These are phyloP conservation scores for Lepidium campestre DNA, from an alignment of 441 rosid species.

Conservation along the genomic window DNA sequence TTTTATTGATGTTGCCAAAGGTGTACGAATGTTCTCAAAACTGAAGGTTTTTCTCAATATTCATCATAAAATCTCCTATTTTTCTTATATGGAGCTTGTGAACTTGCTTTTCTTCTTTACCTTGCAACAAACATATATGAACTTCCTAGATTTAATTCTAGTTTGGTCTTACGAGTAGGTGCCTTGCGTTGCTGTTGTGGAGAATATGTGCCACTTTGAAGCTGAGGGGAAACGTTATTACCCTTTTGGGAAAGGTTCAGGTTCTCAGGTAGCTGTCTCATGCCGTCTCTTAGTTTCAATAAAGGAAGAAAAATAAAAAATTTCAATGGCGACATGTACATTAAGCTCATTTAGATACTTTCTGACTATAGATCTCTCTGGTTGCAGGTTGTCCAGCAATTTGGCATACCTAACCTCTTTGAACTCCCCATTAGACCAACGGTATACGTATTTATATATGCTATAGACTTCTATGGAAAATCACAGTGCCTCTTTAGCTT, in stretches of 20 bases:
- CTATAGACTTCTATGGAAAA: background rate
- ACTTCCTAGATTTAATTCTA: conserved; percentile 2
- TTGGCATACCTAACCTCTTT: conserved; percentile 94
- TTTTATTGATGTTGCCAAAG: conserved; percentile 93
- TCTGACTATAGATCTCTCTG: conserved; percentile 14
- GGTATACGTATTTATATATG: conserved; percentile 16
- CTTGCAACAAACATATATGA: conserved; percentile 7
- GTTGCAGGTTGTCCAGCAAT: conserved; percentile 87
- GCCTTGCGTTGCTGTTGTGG: conserved; percentile 93
- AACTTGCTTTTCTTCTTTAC: background rate
- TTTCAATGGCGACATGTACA: background rate
- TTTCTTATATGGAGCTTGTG: background rate
- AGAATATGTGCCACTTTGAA: conserved; percentile 97
- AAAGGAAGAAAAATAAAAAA: background rate
- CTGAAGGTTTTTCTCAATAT: conserved; percentile 56
- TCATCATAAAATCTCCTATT: background rate
- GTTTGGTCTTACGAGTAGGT: conserved; percentile 45
- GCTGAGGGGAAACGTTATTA: conserved; percentile 94
- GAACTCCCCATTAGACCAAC: conserved; percentile 94
- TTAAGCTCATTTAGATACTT: background rate
- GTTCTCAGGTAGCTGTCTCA: conserved; percentile 59
- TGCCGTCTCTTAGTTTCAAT: background rate
- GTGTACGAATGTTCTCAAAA: conserved; percentile 97
- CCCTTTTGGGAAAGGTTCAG: conserved; percentile 97
- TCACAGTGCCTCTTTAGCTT: background rate